Base-by-base conservation (phyloP, 257 asterid genomes). In the Petunia axillaris region DNA sequence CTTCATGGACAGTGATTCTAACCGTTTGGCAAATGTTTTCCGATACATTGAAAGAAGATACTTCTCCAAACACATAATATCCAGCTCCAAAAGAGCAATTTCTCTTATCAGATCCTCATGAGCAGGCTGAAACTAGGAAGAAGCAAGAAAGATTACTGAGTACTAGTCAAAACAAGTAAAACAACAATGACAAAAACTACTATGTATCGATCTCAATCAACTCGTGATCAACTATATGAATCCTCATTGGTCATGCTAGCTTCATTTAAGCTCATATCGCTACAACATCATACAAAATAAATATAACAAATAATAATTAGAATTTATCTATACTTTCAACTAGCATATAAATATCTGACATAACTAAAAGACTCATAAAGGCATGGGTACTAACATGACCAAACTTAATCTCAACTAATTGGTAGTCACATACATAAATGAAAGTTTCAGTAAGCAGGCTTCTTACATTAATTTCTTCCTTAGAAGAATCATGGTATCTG, bases 1-100 rank as follows among this genome's bases (percentile, higher is more conserved):
- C 58, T 63, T 78, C 44, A 57, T 77, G 5, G 89, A 83, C 40
- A 86, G 76, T 46, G 89, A 15, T 7, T 87, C 79, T 35, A 84
- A 64, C 76, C 85, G 83, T 74, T 88, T 89, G 6, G 88, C 81
- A 67, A 91, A 90, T 38, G 62, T 84, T 83, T 75, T 88, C 60
- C 96, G 75, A 64, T 93, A 93, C 87, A 92, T 70, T 48, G 98
- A 89, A 4, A 93, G 92, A 80, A 95, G 98, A 86, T 89, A 89
- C 75, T 92, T 92, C 84, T 95, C 98, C 79, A 95, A 83, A 81
- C 85, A 85, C 35, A 83, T 58, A 15, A 95, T 90, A 86, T 95
- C 95, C 80, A 87, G 54, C 87, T 95, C 99, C 91, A 95, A 64
- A 40, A 83, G 76, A 60, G 89, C 85, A 53, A 95, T 91, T 81